Conservation (phyloP, 768 basidiomycete species). For the Pisolithus sp. region DNA sequence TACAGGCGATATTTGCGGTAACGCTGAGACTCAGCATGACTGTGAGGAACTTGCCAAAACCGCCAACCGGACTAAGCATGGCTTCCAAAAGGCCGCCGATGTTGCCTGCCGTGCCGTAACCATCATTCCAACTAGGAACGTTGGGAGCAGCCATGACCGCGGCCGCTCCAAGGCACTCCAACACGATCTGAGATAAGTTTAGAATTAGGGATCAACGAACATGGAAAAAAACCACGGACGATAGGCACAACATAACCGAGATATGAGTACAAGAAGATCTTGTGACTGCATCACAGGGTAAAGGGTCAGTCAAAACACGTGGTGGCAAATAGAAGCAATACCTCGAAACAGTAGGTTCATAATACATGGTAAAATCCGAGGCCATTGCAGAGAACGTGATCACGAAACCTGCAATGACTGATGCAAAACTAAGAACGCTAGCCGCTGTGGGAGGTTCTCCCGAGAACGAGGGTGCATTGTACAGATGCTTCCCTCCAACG, state of each 20-base stretch:
- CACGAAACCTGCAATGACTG: slow-evolving; percentile 67
- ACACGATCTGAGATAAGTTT: slow-evolving; percentile 24
- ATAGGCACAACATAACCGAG: slow-evolving; percentile 56
- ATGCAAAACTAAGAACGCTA: slow-evolving; percentile 57
- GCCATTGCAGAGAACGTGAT: slow-evolving; percentile 56
- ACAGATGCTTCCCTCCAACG: slow-evolving; percentile 66
- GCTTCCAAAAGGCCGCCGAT: slow-evolving; percentile 61
- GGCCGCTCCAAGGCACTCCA: slow-evolving; percentile 61
- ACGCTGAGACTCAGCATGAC: slow-evolving; percentile 73
- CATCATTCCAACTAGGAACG: slow-evolving; percentile 50
- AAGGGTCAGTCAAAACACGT: slow-evolving; percentile 5
- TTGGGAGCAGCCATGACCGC: slow-evolving; percentile 51
- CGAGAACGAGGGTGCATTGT: slow-evolving; percentile 33
- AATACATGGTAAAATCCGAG: slow-evolving; percentile 75
- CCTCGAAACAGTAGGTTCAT: slow-evolving; percentile 52
- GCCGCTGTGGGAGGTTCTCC: slow-evolving; percentile 46
- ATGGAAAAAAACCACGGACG: slow-evolving; percentile 39
- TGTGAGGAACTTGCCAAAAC: slow-evolving; percentile 66
- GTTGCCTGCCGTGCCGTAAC: slow-evolving; percentile 46
- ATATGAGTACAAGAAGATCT: slow-evolving; percentile 60
- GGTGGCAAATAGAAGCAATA: slow-evolving; percentile 18
- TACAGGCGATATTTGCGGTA: slow-evolving; percentile 73
- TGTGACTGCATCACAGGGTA: slow-evolving; percentile 33
- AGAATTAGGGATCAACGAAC: not conserved
- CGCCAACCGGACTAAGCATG: slow-evolving; percentile 52